A percentile compares a stretch with the other conserved stretches of the same genome.
Evolutionary conservation across 1,284 basidiomycete genomes (phyloP).

Genomic region (Cryptococcus sp.): DNA sequence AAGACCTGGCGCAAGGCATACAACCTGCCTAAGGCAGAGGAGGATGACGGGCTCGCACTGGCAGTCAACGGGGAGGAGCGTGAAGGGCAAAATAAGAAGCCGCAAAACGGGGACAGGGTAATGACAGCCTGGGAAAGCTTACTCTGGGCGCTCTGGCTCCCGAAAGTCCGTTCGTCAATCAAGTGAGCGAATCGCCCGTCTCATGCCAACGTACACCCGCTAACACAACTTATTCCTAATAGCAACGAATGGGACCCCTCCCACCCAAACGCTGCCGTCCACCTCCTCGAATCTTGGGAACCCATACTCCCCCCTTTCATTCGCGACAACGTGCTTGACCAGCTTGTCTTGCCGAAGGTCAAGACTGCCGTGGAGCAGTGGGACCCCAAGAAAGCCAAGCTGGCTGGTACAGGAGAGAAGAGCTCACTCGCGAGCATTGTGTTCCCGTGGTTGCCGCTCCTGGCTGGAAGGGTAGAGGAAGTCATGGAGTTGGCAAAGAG

Average conservation of each 20-base stretch:
- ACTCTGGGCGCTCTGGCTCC: constrained; percentile 92
- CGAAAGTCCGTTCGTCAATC: constrained; percentile 81
- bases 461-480: constrained; percentile 73
- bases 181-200: constrained; percentile 56
- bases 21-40: constrained; percentile 21
- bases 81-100: background rate
- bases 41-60: constrained; percentile 6
- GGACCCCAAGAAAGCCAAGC: constrained; percentile 56
- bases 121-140: constrained; percentile 97
- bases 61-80: background rate
- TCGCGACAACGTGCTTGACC: constrained; percentile 90
- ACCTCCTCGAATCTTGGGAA: constrained; percentile 83
- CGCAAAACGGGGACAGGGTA: constrained; percentile 24
- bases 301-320: constrained; percentile 84
- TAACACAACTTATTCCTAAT: constrained; percentile 7
- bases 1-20: constrained; percentile 48
- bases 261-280: constrained; percentile 69
- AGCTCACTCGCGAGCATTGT: constrained; percentile 70
- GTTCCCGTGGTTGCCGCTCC: constrained; percentile 91
- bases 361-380: constrained; percentile 78
- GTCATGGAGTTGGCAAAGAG: constrained; percentile 79
- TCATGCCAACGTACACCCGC: background rate
- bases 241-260: constrained; percentile 83
- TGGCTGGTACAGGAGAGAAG: constrained; percentile 9
- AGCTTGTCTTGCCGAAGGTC: constrained; percentile 90